A percentile compares a stretch with the other conserved stretches of the same genome.
phyloP scores from a whole-genome alignment of 306 rosid genomes.

The apple (Malus domestica) region DNA sequence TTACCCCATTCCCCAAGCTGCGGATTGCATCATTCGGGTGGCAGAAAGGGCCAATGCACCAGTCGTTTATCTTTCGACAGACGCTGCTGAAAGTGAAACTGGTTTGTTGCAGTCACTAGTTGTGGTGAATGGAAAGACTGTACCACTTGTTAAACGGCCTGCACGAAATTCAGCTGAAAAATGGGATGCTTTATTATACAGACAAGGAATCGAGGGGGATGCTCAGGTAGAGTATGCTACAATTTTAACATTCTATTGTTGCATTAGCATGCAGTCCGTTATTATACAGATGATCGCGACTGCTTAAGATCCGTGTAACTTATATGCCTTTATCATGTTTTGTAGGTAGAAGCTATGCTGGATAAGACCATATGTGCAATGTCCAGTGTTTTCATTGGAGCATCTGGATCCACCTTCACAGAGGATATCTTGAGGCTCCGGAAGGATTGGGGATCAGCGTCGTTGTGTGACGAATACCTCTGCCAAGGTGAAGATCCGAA shows the following conservation, averaged over 20 bases:
- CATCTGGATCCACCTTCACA: slow-evolving; percentile 92
- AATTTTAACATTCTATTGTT: neutral
- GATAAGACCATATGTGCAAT: slow-evolving; percentile 96
- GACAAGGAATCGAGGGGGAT: slow-evolving; percentile 69
- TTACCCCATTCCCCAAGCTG: slow-evolving; percentile 97
- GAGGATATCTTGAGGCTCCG: slow-evolving; percentile 89
- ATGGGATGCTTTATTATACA: slow-evolving; percentile 93
- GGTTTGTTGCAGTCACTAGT: slow-evolving; percentile 73
- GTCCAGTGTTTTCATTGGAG: slow-evolving; percentile 87
- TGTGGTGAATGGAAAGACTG: slow-evolving; percentile 56
- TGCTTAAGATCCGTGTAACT: slow-evolving; percentile 3
- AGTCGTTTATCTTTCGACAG: slow-evolving; percentile 82
- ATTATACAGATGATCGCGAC: neutral
- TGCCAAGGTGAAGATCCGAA: slow-evolving; percentile 91
- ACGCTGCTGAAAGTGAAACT: slow-evolving; percentile 91
- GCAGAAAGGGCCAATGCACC: slow-evolving; percentile 65
- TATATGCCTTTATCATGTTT: neutral
- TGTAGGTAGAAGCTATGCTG: slow-evolving; percentile 95
- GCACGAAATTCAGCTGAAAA: slow-evolving; percentile 83
- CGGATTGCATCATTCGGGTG: slow-evolving; percentile 64
- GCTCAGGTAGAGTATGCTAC: slow-evolving; percentile 51
- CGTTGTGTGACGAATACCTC: slow-evolving; percentile 83
- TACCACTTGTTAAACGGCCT: slow-evolving; percentile 86
- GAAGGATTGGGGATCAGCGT: slow-evolving; percentile 84
- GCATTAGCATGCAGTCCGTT: neutral